A percentile compares a stretch with the other conserved stretches of the same genome.
Conservation (phyloP, 2,329 filamentous ascomycete genomes). For the Monosporascus sp. region DNA sequence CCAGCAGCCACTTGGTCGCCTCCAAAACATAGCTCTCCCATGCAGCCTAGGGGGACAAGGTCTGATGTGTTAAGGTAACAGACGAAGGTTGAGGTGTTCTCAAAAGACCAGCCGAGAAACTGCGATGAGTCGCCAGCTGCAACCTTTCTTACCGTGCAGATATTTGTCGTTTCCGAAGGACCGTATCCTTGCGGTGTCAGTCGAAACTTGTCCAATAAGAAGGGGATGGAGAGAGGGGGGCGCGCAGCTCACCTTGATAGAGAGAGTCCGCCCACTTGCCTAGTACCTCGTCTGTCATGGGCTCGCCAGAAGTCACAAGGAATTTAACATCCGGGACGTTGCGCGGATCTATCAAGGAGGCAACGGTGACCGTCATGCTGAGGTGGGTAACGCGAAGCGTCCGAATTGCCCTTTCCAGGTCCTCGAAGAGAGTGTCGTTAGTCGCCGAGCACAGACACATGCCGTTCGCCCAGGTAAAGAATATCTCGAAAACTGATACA, state of each 20-base stretch:
- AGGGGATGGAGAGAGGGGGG: not conserved
- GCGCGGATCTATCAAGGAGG: constrained; percentile 62
- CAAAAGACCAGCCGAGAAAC: constrained; percentile 70
- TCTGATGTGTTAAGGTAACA: constrained; percentile 39
- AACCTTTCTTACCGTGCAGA: constrained; percentile 71
- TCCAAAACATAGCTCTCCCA: constrained; percentile 83
- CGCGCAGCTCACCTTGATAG: constrained; percentile 53
- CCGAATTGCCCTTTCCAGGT: constrained; percentile 64
- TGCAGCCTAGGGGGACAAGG: constrained; percentile 60
- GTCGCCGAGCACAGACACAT: constrained; percentile 72
- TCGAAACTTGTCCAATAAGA: not conserved
- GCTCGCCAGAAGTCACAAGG: constrained; percentile 76
- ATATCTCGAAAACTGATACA: constrained; percentile 85
- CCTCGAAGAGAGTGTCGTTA: constrained; percentile 68
- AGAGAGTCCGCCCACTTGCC: constrained; percentile 63
- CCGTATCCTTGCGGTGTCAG: constrained; percentile 54
- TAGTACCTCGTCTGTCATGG: constrained; percentile 67
- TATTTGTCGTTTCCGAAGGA: constrained; percentile 82
- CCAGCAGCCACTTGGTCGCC: constrained; percentile 74
- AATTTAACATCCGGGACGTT: constrained; percentile 69
- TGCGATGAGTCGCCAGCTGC: constrained; percentile 52
- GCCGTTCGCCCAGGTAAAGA: constrained; percentile 73
- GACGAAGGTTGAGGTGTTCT: constrained; percentile 72
- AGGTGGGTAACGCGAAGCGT: constrained; percentile 67
- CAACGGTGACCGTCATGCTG: constrained; percentile 80